Evolutionary conservation across 768 basidiomycete species (phyloP), one percentile per base, ranked within the genome.

Genomic region (Russula earlei): DNA sequence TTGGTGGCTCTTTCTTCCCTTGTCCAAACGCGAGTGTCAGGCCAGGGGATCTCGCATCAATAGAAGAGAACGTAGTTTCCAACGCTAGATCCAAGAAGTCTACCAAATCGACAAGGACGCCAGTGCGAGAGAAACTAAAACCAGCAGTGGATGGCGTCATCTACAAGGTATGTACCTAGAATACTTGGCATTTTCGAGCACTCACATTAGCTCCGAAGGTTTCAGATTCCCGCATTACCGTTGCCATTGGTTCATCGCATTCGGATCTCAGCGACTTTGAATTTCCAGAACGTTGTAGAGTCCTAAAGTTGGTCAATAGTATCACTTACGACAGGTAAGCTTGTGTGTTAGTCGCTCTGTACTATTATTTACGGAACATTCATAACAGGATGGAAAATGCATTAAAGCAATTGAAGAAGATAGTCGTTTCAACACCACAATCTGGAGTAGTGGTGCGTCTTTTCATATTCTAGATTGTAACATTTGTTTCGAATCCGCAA

Each of bases 291-390:
- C 77, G 87, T 48, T 90, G 91, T 69, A 77, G 89, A 17, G 71
- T 93, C 49, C 67, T 97, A 49, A 97, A 97, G 66, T 75, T 95
- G 2, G 92, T 92, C 12, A 97, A 97, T 63, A 91, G 84, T 52
- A 83, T 90, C 15, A 98, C 94, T 0, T 93, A 88, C 67, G 91
- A 93, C 63, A 78, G 93, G 88, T 82, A 66, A 41, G 59, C 34
- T 42, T 50, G 44, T 34, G 19, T 25, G 4, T 45, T 24, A 7
- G 17, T 15, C 15, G 29, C 6, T 38, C 4, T 33, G 22, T 14
- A 48, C 5, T 40, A n/a, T 25, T 38, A 31, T 20, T 25, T 38
- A 31, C 24, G 29, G 37, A 24, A 42, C 24, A 12, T 31, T 55
- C 37, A 53, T 42, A 33, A 10, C 54, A 91, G 92, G 60, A 96